Evolutionary conservation across 148 eudicot genomes (phyloP), one percentile per base, ranked within the genome.

Genomic region (Rhododendron vialii): DNA sequence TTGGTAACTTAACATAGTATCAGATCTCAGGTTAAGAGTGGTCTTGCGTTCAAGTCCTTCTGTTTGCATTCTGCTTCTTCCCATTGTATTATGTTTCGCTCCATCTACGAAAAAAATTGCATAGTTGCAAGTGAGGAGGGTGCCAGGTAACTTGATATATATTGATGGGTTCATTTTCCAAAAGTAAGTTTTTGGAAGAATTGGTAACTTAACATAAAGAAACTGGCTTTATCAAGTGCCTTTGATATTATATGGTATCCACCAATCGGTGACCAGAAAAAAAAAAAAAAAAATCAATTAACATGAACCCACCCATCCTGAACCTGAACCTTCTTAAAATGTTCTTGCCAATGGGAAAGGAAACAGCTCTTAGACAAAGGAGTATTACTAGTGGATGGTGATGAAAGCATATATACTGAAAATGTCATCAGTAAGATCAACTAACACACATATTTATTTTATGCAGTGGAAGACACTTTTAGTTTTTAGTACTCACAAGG

Each of bases 261-360:
- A 79, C 57, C 35, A 45, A 45, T 43, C 20, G 4, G 26, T 47
- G 12, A 11, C 57, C 50, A 8, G 57, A 45, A 22, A 78, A 45
- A 6, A 30, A 30, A 30, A 30, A 30, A 30, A 48, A 47, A n/a
- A 5, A 41, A 41, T 53, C 28, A 63, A 9, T 8, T 30, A 71
- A 71, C 76, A 35, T 30, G 38, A 71, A 30, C 76, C 76, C 35
- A 71, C 41, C 38, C 18, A 71, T 13, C 76, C 76, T 71, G 76
- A n/a, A 65, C 26, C 82, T 50, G 61, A 81, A 53, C 83, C 69
- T 81, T 80, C 9, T 6, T 18, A 81, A 48, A 33, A 33, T 81
- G 45, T 61, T 33, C 43, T 81, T 17, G 69, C 83, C 35, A 81
- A 53, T 81, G 83, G 45, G 67, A 81, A 81, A 81, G 45, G 24